Evolutionary conservation across 495 filamentous ascomycete genomes (phyloP), one percentile per base, ranked within the genome.

Genomic region (Cairneyella variabilis): DNA sequence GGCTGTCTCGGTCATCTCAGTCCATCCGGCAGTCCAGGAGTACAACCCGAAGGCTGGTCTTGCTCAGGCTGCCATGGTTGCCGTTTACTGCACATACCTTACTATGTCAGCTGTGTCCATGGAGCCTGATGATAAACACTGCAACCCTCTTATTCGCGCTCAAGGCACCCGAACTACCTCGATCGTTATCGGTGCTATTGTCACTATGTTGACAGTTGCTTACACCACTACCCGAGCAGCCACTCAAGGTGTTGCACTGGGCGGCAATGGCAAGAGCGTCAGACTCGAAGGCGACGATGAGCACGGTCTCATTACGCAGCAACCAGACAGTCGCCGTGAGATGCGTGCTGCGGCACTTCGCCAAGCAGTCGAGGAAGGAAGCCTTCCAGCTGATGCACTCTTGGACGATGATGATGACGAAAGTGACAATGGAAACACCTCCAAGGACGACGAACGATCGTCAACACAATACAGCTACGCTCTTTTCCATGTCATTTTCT

Each of bases 61-160:
- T 56, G 92, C 93, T 10, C 95, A 98, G 68, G 89, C 91, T 45
- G 93, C 93, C 55, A 97, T 97, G 85, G 93, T 98, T 27, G 89
- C 92, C 1, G 79, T 95, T 51, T 98, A 98, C 76, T 97, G 93
- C 79, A 96, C 93, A 41, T 98, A 98, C 66, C 82, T 98, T 40
- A 98, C 93, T 61, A 89, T 98, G 84, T 96, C 91, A 3, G 95
- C 93, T 48, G 95, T 98, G 2, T 92, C 88, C 51, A 97, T 98
- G 93, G 92, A 98, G 62, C 93, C 93, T 3, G 93, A 98, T 71
- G 91, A 97, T 70, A 82, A 84, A 51, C 79, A 88, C 45, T 98
- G 93, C 80, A 98, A 98, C 72, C 93, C 93, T 3, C 72, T 97
- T 43, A 76, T 96, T 46, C 87, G 90, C 36, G 91, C 92, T 17